Conservation (phyloP, 306 rosid species). For the Trifolium dubium region DNA sequence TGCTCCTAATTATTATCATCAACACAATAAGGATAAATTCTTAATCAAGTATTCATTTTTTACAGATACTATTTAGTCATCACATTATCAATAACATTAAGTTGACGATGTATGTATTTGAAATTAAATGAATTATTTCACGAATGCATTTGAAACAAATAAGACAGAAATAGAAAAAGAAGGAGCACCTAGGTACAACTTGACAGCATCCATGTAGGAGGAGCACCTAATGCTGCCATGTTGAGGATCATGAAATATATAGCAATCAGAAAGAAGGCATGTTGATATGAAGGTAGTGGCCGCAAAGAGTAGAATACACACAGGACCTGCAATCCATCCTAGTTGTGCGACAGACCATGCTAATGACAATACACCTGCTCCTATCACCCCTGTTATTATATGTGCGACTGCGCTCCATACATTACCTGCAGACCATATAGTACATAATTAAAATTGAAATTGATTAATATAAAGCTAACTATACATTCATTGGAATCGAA, state of each 20-base stretch:
- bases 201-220: constrained; percentile 60
- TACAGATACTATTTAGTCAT: no score
- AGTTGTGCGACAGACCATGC: constrained; percentile 82
- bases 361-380: constrained; percentile 80
- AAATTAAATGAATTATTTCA: no score
- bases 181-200: constrained; percentile 27
- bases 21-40: background rate
- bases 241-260: constrained; percentile 56
- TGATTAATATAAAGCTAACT: no score
- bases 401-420: constrained; percentile 63
- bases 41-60: background rate
- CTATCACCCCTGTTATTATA: constrained; percentile 78
- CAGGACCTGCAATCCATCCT: constrained; percentile 79
- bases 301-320: constrained; percentile 56
- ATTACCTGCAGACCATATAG: constrained; percentile 35
- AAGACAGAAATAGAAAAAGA: no score
- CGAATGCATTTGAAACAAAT: no score
- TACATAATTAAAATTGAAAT: no score
- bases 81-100: no score
- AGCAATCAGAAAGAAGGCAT: constrained; percentile 58
- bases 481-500: no score
- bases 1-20: constrained; percentile 26
- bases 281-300: constrained; percentile 50
- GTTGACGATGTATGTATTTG: no score
- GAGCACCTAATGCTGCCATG: constrained; percentile 42